phyloP scores from a whole-genome alignment of 2,329 filamentous ascomycete genomes.

The Fusarium verticillioides region DNA sequence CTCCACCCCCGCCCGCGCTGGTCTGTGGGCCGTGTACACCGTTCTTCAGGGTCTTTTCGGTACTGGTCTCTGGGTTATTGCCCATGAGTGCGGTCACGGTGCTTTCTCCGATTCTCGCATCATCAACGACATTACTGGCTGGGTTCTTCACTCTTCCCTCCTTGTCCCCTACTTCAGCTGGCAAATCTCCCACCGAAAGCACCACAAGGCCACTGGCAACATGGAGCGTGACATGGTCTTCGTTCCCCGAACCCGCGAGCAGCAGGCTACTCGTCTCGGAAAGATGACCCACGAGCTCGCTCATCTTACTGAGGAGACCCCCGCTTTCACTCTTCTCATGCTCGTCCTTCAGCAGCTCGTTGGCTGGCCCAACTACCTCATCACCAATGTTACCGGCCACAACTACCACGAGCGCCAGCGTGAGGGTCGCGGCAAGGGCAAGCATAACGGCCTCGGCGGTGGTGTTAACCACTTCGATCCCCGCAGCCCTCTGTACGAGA shows the following conservation, averaged over 20 bases:
- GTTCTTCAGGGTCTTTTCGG: slow-evolving; percentile 91
- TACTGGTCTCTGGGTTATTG: slow-evolving; percentile 95
- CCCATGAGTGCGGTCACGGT: slow-evolving; percentile 97
- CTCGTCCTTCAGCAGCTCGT: slow-evolving; percentile 87
- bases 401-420: slow-evolving; percentile 90
- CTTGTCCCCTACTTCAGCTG: slow-evolving; percentile 98
- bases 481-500: slow-evolving; percentile 88
- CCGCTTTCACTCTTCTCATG: slow-evolving; percentile 79
- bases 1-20: slow-evolving; percentile 72
- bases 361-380: slow-evolving; percentile 92
- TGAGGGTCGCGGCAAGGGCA: slow-evolving; percentile 93
- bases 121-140: slow-evolving; percentile 92
- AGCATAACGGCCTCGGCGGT: slow-evolving; percentile 80
- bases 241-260: slow-evolving; percentile 88
- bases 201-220: slow-evolving; percentile 98
- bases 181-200: slow-evolving; percentile 99
- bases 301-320: slow-evolving; percentile 95
- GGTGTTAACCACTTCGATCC: slow-evolving; percentile 98
- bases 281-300: slow-evolving; percentile 81
- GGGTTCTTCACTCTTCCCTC: slow-evolving; percentile 87
- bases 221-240: slow-evolving; percentile 99
- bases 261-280: slow-evolving; percentile 81
- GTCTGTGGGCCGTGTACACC: slow-evolving; percentile 73
- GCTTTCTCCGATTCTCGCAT: slow-evolving; percentile 93
- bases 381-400: slow-evolving; percentile 95